phyloP scores from a whole-genome alignment of 176 grass and related monocot genomes.

The Coix lacrymajobi region DNA sequence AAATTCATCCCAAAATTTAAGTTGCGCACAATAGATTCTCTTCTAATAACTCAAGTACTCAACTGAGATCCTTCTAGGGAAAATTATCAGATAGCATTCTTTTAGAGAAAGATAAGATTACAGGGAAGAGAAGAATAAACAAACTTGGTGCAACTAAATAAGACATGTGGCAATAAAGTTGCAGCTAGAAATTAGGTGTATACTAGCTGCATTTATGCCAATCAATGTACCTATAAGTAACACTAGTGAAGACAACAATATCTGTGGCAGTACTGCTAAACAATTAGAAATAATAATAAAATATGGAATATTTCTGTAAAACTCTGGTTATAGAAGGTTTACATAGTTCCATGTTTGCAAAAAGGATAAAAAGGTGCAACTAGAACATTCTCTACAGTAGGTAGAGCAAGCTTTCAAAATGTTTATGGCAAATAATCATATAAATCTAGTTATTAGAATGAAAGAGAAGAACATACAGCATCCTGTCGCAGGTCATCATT shows the following conservation, averaged over 20 bases:
- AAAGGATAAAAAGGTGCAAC: background rate
- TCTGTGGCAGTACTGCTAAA: background rate
- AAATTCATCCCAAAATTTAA: background rate
- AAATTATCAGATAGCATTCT: background rate
- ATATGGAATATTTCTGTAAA: slow-evolving; percentile 9
- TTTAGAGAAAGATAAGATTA: background rate
- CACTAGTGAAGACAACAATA: background rate
- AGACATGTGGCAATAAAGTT: background rate
- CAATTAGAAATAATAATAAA: background rate
- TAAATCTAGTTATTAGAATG: slow-evolving; percentile 4
- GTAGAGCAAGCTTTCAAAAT: background rate
- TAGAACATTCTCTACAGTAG: background rate
- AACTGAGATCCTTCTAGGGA: background rate
- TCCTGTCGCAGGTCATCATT: slow-evolving; percentile 96
- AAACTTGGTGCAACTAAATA: background rate
- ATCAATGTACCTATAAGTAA: background rate
- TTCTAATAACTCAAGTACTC: background rate
- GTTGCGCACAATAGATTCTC: background rate
- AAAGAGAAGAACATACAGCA: slow-evolving; percentile 64
- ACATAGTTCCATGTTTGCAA: background rate
- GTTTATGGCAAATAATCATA: slow-evolving; percentile 1
- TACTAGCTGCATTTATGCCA: background rate
- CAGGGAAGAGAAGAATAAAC: background rate
- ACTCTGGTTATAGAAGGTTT: background rate
- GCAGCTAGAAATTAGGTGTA: background rate